Conservation (phyloP, 2,329 filamentous ascomycete genomes). For the Herpotrichia juniperi region DNA sequence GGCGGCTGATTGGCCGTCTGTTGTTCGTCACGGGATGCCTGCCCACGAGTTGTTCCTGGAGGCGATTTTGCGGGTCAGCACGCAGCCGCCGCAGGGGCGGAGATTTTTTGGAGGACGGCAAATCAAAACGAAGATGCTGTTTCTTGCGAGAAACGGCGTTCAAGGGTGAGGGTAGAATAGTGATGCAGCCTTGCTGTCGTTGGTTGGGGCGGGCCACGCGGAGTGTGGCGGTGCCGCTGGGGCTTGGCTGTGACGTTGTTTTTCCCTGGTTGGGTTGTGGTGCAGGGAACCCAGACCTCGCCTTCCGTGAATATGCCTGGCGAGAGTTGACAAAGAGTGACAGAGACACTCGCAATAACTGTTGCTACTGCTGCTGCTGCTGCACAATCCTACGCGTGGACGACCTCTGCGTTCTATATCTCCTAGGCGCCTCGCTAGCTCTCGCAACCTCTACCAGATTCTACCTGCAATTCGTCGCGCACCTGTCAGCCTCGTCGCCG, state of each 20-base stretch:
- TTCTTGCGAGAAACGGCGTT: conserved; percentile 10
- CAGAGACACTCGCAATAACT: too few relatives aligned
- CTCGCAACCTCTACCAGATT: neutral
- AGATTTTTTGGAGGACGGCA: conserved; percentile 25
- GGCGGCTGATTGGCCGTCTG: neutral
- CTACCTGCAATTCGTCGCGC: neutral
- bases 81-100: conserved; percentile 40
- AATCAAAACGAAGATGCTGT: conserved; percentile 15
- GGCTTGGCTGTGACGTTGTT: conserved; percentile 7
- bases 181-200: neutral
- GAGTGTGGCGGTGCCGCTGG: conserved; percentile 4
- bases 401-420: neutral
- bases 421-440: neutral
- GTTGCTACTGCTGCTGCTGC: neutral
- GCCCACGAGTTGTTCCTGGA: conserved; percentile 25
- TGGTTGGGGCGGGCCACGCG: neutral
- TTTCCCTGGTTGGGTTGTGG: neutral
- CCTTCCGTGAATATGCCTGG: conserved; percentile 6
- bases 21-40: neutral
- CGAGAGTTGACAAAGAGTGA: neutral
- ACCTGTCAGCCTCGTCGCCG: conserved; percentile 1
- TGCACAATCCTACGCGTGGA: too few relatives aligned
- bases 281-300: conserved; percentile 2
- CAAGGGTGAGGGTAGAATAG: conserved; percentile 6
- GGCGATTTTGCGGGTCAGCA: conserved; percentile 33